Evolutionary conservation across 805 yeast species (phyloP).

Genomic region (Kazachstania viticola): DNA sequence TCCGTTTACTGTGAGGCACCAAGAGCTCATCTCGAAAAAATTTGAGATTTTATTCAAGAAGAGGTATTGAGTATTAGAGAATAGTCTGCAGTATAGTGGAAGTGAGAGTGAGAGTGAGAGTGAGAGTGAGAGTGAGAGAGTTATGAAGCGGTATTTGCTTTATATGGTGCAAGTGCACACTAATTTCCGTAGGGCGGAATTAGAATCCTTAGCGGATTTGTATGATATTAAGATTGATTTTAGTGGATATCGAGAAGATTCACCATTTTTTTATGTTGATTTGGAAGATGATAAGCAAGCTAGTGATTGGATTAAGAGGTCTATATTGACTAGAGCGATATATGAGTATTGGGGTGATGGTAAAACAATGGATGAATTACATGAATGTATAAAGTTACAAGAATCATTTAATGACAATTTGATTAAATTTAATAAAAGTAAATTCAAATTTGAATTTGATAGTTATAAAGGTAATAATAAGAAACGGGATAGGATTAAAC

Average conservation of each 20-base stretch:
- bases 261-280: slow-evolving; percentile 63
- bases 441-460: slow-evolving; percentile 78
- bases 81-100: too few relatives aligned
- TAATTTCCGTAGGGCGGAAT: slow-evolving; percentile 68
- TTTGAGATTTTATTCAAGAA: too few relatives aligned
- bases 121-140: background rate
- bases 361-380: slow-evolving; percentile 41
- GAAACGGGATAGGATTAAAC: slow-evolving; percentile 33
- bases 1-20: too few relatives aligned
- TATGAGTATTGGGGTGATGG: slow-evolving; percentile 81
- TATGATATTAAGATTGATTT: slow-evolving; percentile 48
- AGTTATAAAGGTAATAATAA: slow-evolving; percentile 60
- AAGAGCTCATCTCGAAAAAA: too few relatives aligned
- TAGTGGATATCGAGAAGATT: slow-evolving; percentile 40
- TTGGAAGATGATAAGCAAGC: slow-evolving; percentile 64
- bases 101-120: too few relatives aligned
- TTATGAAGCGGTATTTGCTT: slow-evolving; percentile 46
- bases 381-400: slow-evolving; percentile 31
- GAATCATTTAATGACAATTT: slow-evolving; percentile 11
- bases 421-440: slow-evolving; percentile 28
- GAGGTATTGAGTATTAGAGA: too few relatives aligned
- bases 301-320: slow-evolving; percentile 44
- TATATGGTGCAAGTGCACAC: slow-evolving; percentile 79
- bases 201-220: slow-evolving; percentile 71
- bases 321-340: slow-evolving; percentile 61